phyloP scores from a whole-genome alignment of 805 yeast species.

The Kurtzmaniella fragi region DNA sequence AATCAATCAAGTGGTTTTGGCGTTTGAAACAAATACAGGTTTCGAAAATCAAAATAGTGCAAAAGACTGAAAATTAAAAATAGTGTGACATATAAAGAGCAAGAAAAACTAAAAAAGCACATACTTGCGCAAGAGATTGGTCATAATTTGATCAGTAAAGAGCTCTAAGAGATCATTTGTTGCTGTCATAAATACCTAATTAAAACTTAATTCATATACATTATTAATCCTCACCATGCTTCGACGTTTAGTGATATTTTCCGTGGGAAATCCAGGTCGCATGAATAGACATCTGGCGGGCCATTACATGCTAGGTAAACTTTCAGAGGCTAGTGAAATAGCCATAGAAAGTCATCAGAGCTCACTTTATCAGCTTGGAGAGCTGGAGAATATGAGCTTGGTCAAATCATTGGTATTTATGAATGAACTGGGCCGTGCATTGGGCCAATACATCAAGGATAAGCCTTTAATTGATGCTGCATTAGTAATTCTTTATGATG shows the following conservation, averaged over 20 bases:
- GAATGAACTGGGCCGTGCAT: conserved; percentile 34
- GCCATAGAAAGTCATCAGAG: conserved; percentile 18
- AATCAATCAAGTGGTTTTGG: too few relatives aligned
- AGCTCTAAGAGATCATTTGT: too few relatives aligned
- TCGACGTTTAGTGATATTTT: conserved; percentile 12
- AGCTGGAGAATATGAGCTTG: conserved; percentile 18
- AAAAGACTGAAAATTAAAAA: too few relatives aligned
- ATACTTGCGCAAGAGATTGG: too few relatives aligned
- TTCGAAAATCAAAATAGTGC: too few relatives aligned
- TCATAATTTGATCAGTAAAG: too few relatives aligned
- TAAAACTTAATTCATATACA: too few relatives aligned
- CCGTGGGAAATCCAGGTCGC: conserved; percentile 40
- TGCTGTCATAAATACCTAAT: too few relatives aligned
- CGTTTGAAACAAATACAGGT: too few relatives aligned
- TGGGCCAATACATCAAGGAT: conserved; percentile 18
- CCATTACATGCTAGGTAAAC: conserved; percentile 24
- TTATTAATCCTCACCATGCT: not conserved
- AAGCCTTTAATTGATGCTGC: conserved; percentile 9
- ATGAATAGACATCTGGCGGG: conserved; percentile 38
- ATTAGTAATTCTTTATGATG: conserved; percentile 31
- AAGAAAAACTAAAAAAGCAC: too few relatives aligned
- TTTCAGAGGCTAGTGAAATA: conserved; percentile 18
- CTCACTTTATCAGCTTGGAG: conserved; percentile 23
- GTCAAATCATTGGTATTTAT: conserved; percentile 34
- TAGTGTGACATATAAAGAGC: too few relatives aligned